Evolutionary conservation across 768 basidiomycete genomes (phyloP).

Genomic region (Trametes gibbosa): DNA sequence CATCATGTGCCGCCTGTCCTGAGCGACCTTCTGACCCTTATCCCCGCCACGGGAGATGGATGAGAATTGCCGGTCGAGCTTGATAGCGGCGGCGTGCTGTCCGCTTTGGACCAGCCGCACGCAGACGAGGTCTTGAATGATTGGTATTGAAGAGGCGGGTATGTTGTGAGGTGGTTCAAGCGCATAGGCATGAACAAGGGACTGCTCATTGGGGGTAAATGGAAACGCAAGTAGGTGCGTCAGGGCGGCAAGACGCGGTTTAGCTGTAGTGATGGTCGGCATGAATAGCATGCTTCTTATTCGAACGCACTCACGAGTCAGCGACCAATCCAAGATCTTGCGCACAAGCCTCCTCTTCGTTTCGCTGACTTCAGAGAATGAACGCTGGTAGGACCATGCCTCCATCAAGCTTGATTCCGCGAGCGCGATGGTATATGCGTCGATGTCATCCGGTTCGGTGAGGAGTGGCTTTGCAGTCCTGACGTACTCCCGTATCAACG

Average conservation of each 20-base stretch:
- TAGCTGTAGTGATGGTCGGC: constrained; percentile 39
- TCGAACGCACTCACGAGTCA: constrained; percentile 54
- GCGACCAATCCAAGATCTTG: constrained; percentile 64
- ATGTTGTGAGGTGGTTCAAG: constrained; percentile 51
- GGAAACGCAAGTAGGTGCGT: constrained; percentile 64
- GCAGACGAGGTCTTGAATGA: constrained; percentile 76
- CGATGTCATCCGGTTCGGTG: constrained; percentile 66
- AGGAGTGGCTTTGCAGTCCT: constrained; percentile 73
- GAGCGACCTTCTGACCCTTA: constrained; percentile 34
- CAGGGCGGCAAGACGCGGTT: constrained; percentile 55
- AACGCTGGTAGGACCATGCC: constrained; percentile 75
- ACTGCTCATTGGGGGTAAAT: constrained; percentile 62
- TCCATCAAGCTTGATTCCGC: constrained; percentile 62
- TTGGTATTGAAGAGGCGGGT: constrained; percentile 47
- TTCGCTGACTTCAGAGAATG: constrained; percentile 58
- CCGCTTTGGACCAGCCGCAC: constrained; percentile 75
- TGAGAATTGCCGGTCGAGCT: constrained; percentile 63
- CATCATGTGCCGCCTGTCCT: constrained; percentile 67
- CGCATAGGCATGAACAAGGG: constrained; percentile 54
- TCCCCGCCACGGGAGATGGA: constrained; percentile 30
- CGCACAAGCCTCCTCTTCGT: constrained; percentile 53
- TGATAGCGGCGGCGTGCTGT: constrained; percentile 68
- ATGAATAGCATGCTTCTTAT: not conserved
- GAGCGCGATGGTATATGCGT: constrained; percentile 66
- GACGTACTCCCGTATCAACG: constrained; percentile 69